Base-by-base conservation (phyloP, 1,139 yeast species). In the Nakaseomyces delphensis region DNA sequence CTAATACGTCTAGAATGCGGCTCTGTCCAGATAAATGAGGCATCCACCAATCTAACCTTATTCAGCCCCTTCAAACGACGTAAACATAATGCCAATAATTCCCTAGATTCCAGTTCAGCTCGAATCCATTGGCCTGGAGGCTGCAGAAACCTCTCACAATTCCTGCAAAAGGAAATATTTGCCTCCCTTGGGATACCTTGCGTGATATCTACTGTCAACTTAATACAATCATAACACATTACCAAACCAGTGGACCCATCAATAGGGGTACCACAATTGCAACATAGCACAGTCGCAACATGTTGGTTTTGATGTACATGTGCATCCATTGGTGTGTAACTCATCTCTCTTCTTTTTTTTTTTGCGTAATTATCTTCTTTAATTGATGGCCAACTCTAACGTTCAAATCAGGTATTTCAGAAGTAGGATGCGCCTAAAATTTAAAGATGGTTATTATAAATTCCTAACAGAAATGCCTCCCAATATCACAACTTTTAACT, bases 261-360 rank as follows among this genome's bases (percentile, higher is more conserved):
- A 77, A 93, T 85, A 40, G 98, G 96, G 45, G 84, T 85, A 66
- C 98, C 97, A 81, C 99, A 91, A 80, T 85, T 86, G 67, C 95
- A 87, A 71, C 99, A 91, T 48, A 91, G 75, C 48, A 93, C 94
- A 1, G 97, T 91, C 20, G 96, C 95, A 19, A 70, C 75, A n/a
- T 60, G 57, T 36, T 59, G 63, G 15, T 49, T 49, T 30, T 47
- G 50, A 18, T 47, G 47, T 25, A 44, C 50, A 16, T 45, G 53
- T 13, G 27, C 37, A 48, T 59, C 59, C 52, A 57, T 52, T 21
- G 59, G 58, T 15, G 56, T 51, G 37, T 55, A 54, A 43, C 51
- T 56, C 55, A 56, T 57, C 16, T 24, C 24, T 10, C 13, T 31
- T 31, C 4, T 31, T 36, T n/a, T 21, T 29, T 23, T 20, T 16